Evolutionary conservation across 2,329 filamentous ascomycete species (phyloP).

Genomic region (Neonectria punicea): DNA sequence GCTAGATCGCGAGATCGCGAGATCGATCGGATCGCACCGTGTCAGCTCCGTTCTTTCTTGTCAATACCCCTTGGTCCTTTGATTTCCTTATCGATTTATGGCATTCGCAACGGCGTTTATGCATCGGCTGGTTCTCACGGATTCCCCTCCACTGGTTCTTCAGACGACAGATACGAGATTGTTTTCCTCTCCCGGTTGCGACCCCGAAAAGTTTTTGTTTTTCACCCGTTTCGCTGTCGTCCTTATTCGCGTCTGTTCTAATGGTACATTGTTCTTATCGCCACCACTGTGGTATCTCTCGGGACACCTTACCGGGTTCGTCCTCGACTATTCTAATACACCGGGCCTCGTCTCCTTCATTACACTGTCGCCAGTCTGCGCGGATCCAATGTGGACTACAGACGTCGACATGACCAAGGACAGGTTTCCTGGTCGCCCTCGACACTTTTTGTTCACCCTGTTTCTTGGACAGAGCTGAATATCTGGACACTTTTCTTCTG

Average conservation of each 20-base stretch:
- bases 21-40: conserved; percentile 18
- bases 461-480: conserved; percentile 13
- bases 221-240: neutral
- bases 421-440: neutral
- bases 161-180: conserved; percentile 30
- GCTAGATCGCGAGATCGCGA: conserved; percentile 34
- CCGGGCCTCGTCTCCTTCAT: neutral
- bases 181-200: conserved; percentile 20
- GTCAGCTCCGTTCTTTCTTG: conserved; percentile 28
- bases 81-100: conserved; percentile 24
- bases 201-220: conserved; percentile 23
- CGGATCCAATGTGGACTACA: neutral
- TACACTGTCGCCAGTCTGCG: neutral
- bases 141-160: conserved; percentile 18
- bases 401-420: neutral
- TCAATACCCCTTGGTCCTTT: conserved; percentile 32
- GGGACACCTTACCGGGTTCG: neutral
- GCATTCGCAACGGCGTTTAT: conserved; percentile 36
- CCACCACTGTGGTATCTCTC: neutral
- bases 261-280: conserved; percentile 4
- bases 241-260: neutral
- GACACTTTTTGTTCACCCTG: neutral
- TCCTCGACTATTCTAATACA: neutral
- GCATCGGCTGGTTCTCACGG: conserved; percentile 20
- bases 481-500: conserved; percentile 8